phyloP scores from a whole-genome alignment of 208 protist genomes.

The Zelonia costaricensis region DNA sequence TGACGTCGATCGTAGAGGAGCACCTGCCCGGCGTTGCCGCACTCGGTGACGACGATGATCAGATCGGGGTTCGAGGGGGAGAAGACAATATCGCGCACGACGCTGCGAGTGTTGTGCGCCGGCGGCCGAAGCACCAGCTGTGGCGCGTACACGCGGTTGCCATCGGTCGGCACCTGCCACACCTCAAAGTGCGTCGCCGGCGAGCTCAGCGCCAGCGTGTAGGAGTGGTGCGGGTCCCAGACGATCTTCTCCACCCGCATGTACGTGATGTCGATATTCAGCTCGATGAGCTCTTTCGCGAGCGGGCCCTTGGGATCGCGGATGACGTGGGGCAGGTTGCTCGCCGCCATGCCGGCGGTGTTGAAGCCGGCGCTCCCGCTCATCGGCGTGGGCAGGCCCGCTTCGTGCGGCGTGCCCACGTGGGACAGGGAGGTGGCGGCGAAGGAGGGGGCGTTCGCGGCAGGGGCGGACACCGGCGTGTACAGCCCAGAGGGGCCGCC shows the following conservation, averaged over 20 bases:
- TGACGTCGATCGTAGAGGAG: slow-evolving; percentile 78
- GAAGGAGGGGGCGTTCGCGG: slow-evolving; percentile 10
- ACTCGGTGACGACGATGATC: slow-evolving; percentile 72
- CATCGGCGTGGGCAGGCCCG: slow-evolving; percentile 5
- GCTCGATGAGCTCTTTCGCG: slow-evolving; percentile 66
- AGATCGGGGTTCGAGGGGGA: slow-evolving; percentile 73
- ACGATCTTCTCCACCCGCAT: slow-evolving; percentile 72
- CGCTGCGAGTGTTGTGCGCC: slow-evolving; percentile 49
- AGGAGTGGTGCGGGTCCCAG: slow-evolving; percentile 84
- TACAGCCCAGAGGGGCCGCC: slow-evolving; percentile 22
- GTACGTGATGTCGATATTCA: slow-evolving; percentile 70
- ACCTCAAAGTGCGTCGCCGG: slow-evolving; percentile 79
- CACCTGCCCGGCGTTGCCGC: slow-evolving; percentile 54
- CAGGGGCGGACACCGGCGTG: slow-evolving; percentile 18
- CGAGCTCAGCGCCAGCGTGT: slow-evolving; percentile 84
- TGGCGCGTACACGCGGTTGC: slow-evolving; percentile 48
- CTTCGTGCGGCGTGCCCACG: slow-evolving; percentile 20
- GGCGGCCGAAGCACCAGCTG: slow-evolving; percentile 73
- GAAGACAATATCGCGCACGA: slow-evolving; percentile 75
- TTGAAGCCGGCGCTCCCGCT: slow-evolving; percentile 7
- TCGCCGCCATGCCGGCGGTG: background rate
- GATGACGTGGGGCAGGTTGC: slow-evolving; percentile 14
- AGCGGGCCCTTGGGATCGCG: slow-evolving; percentile 22
- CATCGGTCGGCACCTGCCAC: slow-evolving; percentile 64
- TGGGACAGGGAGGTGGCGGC: slow-evolving; percentile 12